Conservation (phyloP, 2,329 filamentous ascomycete genomes). For the Aureobasidium sp. region DNA sequence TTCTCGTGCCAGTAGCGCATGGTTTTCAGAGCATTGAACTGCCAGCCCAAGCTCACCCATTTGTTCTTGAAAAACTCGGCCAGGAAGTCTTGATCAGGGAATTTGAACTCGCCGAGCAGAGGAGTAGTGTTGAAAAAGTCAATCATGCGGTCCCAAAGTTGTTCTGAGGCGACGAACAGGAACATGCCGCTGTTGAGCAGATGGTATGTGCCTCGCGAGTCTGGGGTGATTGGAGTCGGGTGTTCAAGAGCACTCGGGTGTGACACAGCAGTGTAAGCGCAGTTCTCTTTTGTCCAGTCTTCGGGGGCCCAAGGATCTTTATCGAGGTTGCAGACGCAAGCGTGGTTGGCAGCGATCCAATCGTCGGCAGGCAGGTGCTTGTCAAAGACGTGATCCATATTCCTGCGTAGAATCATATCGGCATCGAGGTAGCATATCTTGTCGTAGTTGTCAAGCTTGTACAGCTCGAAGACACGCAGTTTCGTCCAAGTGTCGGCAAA, state of each 20-base stretch:
- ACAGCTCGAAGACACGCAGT: constrained; percentile 45
- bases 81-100: constrained; percentile 50
- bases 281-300: constrained; percentile 44
- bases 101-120: constrained; percentile 39
- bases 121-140: constrained; percentile 35
- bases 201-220: constrained; percentile 33
- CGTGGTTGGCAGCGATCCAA: constrained; percentile 44
- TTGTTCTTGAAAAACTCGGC: constrained; percentile 41
- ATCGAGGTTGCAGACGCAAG: constrained; percentile 48
- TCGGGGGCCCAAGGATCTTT: constrained; percentile 43
- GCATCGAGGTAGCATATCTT: constrained; percentile 47
- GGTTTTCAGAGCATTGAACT: constrained; percentile 49
- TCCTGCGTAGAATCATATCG: constrained; percentile 43
- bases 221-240: constrained; percentile 29
- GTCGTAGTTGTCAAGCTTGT: constrained; percentile 29
- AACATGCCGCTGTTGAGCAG: constrained; percentile 49
- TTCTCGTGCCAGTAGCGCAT: constrained; percentile 47
- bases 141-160: constrained; percentile 36
- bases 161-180: constrained; percentile 39
- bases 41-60: constrained; percentile 43
- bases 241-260: constrained; percentile 31
- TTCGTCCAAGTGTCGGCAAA: constrained; percentile 52
- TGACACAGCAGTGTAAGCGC: constrained; percentile 39
- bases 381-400: constrained; percentile 42
- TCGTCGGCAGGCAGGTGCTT: constrained; percentile 30